Evolutionary conservation across 768 basidiomycete species (phyloP), one percentile per base, ranked within the genome.

Genomic region (Kwoniella newhampshirensis): DNA sequence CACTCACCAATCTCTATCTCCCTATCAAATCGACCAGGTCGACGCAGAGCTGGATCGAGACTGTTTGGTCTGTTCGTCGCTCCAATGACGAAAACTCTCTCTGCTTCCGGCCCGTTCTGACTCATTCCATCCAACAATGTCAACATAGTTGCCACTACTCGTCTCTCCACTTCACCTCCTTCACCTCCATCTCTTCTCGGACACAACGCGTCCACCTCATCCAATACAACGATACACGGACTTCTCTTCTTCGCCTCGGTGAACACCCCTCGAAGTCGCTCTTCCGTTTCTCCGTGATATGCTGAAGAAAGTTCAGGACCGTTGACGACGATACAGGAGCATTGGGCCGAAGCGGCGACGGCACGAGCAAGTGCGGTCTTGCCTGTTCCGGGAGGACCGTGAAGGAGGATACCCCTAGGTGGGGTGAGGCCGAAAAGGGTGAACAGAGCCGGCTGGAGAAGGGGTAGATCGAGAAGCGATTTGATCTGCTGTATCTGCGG

Each of bases 11-110:
- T 92, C 74, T 98, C 94, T 41, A 98, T 88, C 76, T 98, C 94
- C 60, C 90, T 87, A 80, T 99, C 96, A 78, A 99, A 98, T 49
- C 96, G 89, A 76, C 96, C 96, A 77, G 98, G 98, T 59, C 96
- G 91, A 71, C 96, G 85, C 37, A 99, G 87, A n/a, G 96, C 96
- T 39, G 96, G 96, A 77, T 99, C 96, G 65, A 99, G 94, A 26
- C 94, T 97, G 81, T 99, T 99, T 35, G 96, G 96, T 67, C 96
- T 82, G 32, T 70, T 67, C 9, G 66, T 98, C 0, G 96, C 96
- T 0, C 91, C 96, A 59, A 99, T 89, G 32, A 99, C 90, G 3
- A 98, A 88, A 12, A 99, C 89, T 59, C 87, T 81, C 13, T 68
- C 68, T 2, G 54, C 63, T 1, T 49, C 80, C 35, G 79, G 80